Base-by-base conservation (phyloP, 257 asterid species). In the Verbena officinalis region DNA sequence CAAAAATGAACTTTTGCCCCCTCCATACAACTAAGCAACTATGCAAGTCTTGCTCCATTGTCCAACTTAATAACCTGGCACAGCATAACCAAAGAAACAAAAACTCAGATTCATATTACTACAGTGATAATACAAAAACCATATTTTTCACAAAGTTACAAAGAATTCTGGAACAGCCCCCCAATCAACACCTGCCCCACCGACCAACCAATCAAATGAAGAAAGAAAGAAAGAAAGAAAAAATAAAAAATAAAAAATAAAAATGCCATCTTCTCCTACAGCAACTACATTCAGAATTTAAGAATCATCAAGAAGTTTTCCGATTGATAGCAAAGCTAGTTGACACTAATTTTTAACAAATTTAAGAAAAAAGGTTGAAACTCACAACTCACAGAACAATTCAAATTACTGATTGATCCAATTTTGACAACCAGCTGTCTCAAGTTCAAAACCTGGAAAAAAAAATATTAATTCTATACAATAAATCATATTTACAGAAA, bases 21-120 rank as follows among this genome's bases (percentile, higher is more conserved):
- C 95, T 84, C 99, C 99, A 93, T 64, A 65, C 39, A 71, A 93
- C 79, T 56, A 80, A 77, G 53, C 78, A 74, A 65, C 74, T 65
- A 44, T 64, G 76, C 58, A 55, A 65, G 17, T 65, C 73, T 61
- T 72, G 75, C 85, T 81, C 78, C 96, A 91, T 89, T 23, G 8
- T 63, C 84, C 81, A 70, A 60, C 52, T 15, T 52, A 64, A 36
- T 27, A 69, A 80, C 43, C 36, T 64, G 38, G 44, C 45, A 9
- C 22, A 7, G 36, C 17, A 65, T 49, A 21, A 67, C 55, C 42
- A 73, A 65, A 54, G 19, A 70, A 55, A 40, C 27, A 49, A 59
- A 58, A 13, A 17, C 45, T 65, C 49, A 64, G 59, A 23, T 34
- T 21, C 7, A 38, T 42, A 22, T 15, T 19, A 23, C 34, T 15